These are phyloP conservation scores for Hydnomerulius pinastri DNA, from an alignment of 768 basidiomycete species.

Conservation along the genomic window DNA sequence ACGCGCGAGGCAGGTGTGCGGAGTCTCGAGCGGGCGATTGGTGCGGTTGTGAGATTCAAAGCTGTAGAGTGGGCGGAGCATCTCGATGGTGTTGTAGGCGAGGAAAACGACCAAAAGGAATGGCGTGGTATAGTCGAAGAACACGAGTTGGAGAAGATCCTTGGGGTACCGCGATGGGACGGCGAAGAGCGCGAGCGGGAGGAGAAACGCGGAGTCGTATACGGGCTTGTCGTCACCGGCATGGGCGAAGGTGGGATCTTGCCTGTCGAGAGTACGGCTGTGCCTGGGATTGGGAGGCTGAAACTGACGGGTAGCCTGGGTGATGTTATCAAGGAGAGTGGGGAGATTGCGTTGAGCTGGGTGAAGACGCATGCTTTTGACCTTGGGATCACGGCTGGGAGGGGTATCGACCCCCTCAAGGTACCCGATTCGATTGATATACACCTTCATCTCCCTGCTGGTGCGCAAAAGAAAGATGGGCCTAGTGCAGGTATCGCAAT, in stretches of 20 bases:
- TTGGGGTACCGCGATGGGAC: slow-evolving; percentile 81
- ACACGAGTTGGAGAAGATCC: slow-evolving; percentile 77
- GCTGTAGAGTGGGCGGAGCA: slow-evolving; percentile 89
- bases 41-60: slow-evolving; percentile 85
- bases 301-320: slow-evolving; percentile 85
- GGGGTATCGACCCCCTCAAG: slow-evolving; percentile 74
- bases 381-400: slow-evolving; percentile 69
- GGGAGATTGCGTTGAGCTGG: slow-evolving; percentile 89
- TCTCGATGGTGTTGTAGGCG: slow-evolving; percentile 31
- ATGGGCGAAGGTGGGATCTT: slow-evolving; percentile 85
- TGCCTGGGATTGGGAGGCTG: slow-evolving; percentile 75
- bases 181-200: slow-evolving; percentile 78
- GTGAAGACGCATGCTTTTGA: slow-evolving; percentile 85
- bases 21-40: slow-evolving; percentile 83
- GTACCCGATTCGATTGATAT: slow-evolving; percentile 74
- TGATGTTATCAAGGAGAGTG: slow-evolving; percentile 92
- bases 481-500: slow-evolving; percentile 90
- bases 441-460: slow-evolving; percentile 87
- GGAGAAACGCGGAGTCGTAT: slow-evolving; percentile 74
- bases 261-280: slow-evolving; percentile 78
- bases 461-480: slow-evolving; percentile 92
- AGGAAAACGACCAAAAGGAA: slow-evolving; percentile 28
- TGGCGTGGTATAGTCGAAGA: slow-evolving; percentile 67
- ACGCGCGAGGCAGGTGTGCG: slow-evolving; percentile 95
- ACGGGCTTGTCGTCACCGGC: slow-evolving; percentile 86